These are phyloP conservation scores for Gossypium trilobum DNA, from an alignment of 441 rosid species.

Conservation along the genomic window DNA sequence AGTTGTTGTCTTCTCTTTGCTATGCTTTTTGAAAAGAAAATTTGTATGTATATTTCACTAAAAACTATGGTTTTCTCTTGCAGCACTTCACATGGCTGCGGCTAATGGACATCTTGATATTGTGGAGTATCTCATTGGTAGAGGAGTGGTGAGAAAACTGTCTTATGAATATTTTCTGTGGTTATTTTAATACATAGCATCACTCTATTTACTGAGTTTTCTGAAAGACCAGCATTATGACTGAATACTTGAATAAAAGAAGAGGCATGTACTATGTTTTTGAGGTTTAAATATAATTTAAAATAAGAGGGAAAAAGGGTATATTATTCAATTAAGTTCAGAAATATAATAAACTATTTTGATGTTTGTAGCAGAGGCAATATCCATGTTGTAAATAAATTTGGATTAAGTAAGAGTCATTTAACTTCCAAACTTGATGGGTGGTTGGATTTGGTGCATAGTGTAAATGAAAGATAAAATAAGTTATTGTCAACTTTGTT, in stretches of 20 bases:
- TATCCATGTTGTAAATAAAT: not conserved
- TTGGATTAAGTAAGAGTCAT: not conserved
- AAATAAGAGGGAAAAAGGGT: not conserved
- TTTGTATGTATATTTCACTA: not conserved
- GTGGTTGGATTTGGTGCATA: not conserved
- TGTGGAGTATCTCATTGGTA: constrained; percentile 58
- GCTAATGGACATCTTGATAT: constrained; percentile 69
- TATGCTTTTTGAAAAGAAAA: not conserved
- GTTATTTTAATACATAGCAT: not conserved
- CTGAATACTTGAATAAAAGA: not conserved
- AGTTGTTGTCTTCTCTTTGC: not conserved
- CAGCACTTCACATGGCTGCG: constrained; percentile 92
- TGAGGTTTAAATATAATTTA: not conserved
- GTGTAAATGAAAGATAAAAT: not conserved
- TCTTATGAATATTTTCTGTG: not conserved
- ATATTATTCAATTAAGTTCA: not conserved
- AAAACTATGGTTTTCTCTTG: constrained; percentile 9
- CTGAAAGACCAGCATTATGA: not conserved
- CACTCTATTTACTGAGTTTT: not conserved
- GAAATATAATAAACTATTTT: not conserved
- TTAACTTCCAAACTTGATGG: not conserved
- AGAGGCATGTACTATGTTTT: not conserved
- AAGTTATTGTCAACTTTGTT: not conserved
- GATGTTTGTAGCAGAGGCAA: not conserved
- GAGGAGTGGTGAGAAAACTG: constrained; percentile 53